A percentile compares a stretch with the other conserved stretches of the same genome.
Evolutionary conservation across 345 rosid species (phyloP).

Genomic region (Anastatica hierochuntica): DNA sequence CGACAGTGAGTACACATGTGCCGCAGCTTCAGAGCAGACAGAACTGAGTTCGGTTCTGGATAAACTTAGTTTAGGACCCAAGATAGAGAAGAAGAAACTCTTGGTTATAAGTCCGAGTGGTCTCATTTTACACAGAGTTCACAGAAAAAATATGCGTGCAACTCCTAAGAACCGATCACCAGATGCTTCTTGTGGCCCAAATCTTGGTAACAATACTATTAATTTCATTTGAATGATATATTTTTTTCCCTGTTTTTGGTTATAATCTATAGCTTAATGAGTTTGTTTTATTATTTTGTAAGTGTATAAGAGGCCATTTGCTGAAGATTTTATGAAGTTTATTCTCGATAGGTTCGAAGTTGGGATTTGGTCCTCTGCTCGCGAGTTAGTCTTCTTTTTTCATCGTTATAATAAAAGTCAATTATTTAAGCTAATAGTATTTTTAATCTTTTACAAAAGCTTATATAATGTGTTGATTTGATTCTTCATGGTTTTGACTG

Average conservation of each 20-base stretch:
- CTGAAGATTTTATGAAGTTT: conserved; percentile 31
- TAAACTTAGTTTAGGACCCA: conserved; percentile 14
- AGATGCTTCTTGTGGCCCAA: conserved; percentile 26
- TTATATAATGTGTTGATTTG: no score
- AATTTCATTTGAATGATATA: no score
- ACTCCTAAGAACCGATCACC: conserved; percentile 3
- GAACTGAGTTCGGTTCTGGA: background rate
- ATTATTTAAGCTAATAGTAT: no score
- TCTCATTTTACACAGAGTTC: conserved; percentile 28
- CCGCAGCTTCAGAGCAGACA: background rate
- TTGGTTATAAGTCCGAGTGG: conserved; percentile 26
- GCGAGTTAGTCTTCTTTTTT: conserved; percentile 5
- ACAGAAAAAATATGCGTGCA: background rate
- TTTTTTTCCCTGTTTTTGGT: no score
- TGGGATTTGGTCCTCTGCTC: conserved; percentile 40
- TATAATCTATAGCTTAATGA: no score
- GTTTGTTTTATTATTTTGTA: background rate
- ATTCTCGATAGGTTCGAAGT: conserved; percentile 40
- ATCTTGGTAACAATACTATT: conserved; percentile 13
- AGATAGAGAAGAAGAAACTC: conserved; percentile 35
- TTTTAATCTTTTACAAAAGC: no score
- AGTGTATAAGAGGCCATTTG: conserved; percentile 44
- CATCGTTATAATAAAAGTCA: no score
- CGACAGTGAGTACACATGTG: background rate
- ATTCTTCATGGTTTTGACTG: background rate